phyloP scores from a whole-genome alignment of 805 yeast species.

The Kurtzmaniella fragi region DNA sequence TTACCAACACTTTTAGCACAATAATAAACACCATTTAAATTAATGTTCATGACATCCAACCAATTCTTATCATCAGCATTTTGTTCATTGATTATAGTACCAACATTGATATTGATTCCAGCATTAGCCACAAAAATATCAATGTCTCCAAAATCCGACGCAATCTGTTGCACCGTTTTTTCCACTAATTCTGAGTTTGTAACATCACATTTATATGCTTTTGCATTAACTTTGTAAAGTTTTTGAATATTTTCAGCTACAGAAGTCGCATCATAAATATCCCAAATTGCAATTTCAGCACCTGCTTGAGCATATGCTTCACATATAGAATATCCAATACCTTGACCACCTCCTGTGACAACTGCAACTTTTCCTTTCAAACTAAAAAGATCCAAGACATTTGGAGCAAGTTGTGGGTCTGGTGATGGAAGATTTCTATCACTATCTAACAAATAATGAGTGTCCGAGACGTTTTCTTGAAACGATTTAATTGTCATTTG shows the following conservation, averaged over 20 bases:
- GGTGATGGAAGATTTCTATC: background rate
- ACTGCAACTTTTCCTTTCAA: slow-evolving; percentile 39
- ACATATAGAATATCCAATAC: slow-evolving; percentile 37
- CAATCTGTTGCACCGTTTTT: slow-evolving; percentile 21
- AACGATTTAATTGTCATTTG: background rate
- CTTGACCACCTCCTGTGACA: slow-evolving; percentile 38
- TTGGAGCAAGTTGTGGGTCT: background rate
- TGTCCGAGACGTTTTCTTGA: slow-evolving; percentile 1
- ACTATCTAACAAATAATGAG: slow-evolving; percentile 2
- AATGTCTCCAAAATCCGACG: slow-evolving; percentile 33
- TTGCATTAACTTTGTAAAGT: slow-evolving; percentile 19
- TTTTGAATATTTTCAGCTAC: slow-evolving; percentile 20
- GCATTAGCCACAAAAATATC: slow-evolving; percentile 43
- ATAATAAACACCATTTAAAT: slow-evolving; percentile 20
- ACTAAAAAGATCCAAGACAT: slow-evolving; percentile 31
- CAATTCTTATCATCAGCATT: slow-evolving; percentile 6
- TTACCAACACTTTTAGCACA: slow-evolving; percentile 25
- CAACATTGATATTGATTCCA: slow-evolving; percentile 25
- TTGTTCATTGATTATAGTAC: slow-evolving; percentile 13
- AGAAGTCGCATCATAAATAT: slow-evolving; percentile 28
- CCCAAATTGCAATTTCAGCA: slow-evolving; percentile 38
- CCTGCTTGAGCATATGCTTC: slow-evolving; percentile 42
- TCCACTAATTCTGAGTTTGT: slow-evolving; percentile 25
- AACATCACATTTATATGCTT: slow-evolving; percentile 30
- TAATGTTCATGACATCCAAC: slow-evolving; percentile 23